Base-by-base conservation (phyloP, 2,329 filamentous ascomycete genomes). In the Phyllosticta citriasiana region DNA sequence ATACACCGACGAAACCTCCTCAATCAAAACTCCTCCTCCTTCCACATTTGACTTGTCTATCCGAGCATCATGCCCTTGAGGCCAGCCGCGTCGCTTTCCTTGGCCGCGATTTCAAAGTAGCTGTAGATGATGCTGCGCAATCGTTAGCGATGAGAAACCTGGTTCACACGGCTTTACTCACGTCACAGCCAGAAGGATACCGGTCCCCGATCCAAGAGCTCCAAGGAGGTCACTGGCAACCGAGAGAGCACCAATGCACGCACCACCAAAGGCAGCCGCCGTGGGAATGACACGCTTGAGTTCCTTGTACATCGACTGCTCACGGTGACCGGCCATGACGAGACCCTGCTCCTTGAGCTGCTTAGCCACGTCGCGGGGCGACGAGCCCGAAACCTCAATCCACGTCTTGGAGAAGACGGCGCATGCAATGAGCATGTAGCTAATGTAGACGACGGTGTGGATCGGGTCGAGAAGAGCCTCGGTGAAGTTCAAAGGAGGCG, bases 291-390 rank as follows among this genome's bases (percentile, higher is more conserved):
- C 94, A 72, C 94, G 89, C 89, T 99, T 99, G 66, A 99, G 86
- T 80, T 99, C 94, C 84, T 96, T 96, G 86, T 99, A 99, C 94
- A 99, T 99, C 82, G 89, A 95, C 84, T 97, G 93, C 78, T 99
- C 95, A 80, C 94, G 90, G 83, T 99, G 94, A 73, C 94, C 94
- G 72, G 94, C 93, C 95, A 99, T 99, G 69, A 99, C 93, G 63
- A 99, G 88, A 75, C 94, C 94, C 80, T 99, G 94, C 73, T 99
- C 95, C 87, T 99, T 99, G 77, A 99, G 87, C 81, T 97, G 94
- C 86, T 99, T 99, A 72, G 94, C 94, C 67, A 99, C 95, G 73
- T 99, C 94, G 72, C 94, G 89, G 64, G 94, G 95, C 81, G 91
- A 93, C 65, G 93, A 97, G 72, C 94, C 95, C 50, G 94, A 97